phyloP scores from a whole-genome alignment of 2,329 filamentous ascomycete genomes.

The Metarhizium guizhouense region DNA sequence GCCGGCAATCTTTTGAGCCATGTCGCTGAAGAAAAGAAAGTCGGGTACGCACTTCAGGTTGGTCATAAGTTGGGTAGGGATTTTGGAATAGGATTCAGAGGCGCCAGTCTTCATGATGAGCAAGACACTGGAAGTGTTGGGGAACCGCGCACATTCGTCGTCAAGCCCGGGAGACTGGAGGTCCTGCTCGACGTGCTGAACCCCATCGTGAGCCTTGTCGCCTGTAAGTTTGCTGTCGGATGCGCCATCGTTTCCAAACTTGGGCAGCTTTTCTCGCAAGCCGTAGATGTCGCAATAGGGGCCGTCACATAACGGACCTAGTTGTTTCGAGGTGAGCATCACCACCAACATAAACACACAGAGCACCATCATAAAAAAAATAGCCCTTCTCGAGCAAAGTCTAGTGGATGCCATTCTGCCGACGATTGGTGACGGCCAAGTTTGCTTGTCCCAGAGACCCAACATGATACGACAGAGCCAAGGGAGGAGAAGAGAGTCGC shows the following conservation, averaged over 20 bases:
- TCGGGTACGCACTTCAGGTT: conserved; percentile 39
- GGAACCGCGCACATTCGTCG: conserved; percentile 28
- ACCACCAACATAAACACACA: conserved; percentile 20
- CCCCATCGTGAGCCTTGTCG: not conserved
- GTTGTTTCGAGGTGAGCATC: conserved; percentile 22
- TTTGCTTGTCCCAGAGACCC: conserved; percentile 7
- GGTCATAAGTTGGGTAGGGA: conserved; percentile 47
- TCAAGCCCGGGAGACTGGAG: conserved; percentile 14
- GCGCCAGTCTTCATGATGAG: conserved; percentile 51
- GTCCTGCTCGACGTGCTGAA: not conserved
- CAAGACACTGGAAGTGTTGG: conserved; percentile 35
- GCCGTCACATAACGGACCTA: conserved; percentile 20
- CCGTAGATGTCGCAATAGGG: conserved; percentile 15
- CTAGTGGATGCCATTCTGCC: conserved; percentile 11
- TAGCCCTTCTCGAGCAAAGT: conserved; percentile 20
- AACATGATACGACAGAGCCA: conserved; percentile 1
- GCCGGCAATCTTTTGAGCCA: conserved; percentile 38
- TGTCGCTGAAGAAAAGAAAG: conserved; percentile 50
- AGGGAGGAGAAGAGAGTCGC: not conserved
- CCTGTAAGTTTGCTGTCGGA: not conserved
- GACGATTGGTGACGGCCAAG: not conserved
- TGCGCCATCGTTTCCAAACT: not conserved
- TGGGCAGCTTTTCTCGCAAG: conserved; percentile 5
- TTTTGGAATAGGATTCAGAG: conserved; percentile 39
- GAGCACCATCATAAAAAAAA: conserved; percentile 17